Base-by-base conservation (phyloP, 2,329 filamentous ascomycete genomes). In the Colletotrichum gigasporum region DNA sequence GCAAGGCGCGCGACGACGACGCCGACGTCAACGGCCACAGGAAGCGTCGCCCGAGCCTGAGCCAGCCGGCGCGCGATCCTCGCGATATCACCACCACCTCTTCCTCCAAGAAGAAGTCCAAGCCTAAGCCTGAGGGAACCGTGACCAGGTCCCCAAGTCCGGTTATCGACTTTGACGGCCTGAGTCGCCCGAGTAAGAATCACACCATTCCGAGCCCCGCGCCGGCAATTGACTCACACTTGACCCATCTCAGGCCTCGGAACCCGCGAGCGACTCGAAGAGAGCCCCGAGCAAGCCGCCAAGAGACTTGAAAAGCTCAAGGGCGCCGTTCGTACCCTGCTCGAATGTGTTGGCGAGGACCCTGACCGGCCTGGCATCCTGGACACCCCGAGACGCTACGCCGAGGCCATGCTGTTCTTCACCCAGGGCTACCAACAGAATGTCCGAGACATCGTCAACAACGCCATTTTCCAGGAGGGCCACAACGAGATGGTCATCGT, bases 401-500 rank as follows among this genome's bases (percentile, higher is more conserved):
- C 96, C 47, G 96, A 97, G 79, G 96, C 96, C 12, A 90, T 99
- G 87, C 87, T 98, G 67, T 96, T 91, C 82, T 94, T 99, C 78
- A 99, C 96, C 5, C 94, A 96, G 77, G 96, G 96, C 42, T 99
- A 99, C 76, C 94, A 98, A 80, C 90, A 97, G 81, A 97, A 97
- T 73, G 87, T 97, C 57, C 85, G 89, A 66, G 92, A 97, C 74
- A 91, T 98, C 69, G 92, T 98, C 67, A 98, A 98, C 76, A 87
- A 90, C 59, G 96, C 96, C 16, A 92, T 98, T 56, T 99, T 99
- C 79, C 91, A 97, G 72, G 96, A 98, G 77, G 93, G 95, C 67
- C 95, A 98, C 74, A 96, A 97, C 73, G 96, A 99, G 79, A 87
- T 99, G 81, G 94, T 99, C 28, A 97, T 98, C 72, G 93, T 99